phyloP scores from a whole-genome alignment of 2,329 filamentous ascomycete species.

The Rhynchosporium secalis region DNA sequence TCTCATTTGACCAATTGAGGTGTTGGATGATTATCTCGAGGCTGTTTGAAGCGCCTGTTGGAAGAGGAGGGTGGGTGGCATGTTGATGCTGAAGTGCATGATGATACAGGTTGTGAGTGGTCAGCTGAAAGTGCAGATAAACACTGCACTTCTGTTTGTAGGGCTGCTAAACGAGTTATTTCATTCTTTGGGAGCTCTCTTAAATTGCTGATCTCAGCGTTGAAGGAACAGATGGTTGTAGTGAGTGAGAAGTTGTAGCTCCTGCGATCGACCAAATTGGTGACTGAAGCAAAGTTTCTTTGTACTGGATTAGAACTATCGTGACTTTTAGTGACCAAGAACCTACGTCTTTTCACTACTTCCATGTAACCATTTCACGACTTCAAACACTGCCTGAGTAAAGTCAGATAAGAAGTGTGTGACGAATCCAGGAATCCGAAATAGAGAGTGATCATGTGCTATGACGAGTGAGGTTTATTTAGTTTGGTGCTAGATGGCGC shows the following conservation, averaged over 20 bases:
- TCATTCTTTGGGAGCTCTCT: not conserved
- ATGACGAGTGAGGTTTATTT: too few relatives aligned
- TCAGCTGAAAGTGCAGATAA: not conserved
- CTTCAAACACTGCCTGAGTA: too few relatives aligned
- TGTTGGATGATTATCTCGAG: not conserved
- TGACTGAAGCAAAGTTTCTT: too few relatives aligned
- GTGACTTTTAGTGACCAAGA: too few relatives aligned
- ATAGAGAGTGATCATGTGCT: too few relatives aligned
- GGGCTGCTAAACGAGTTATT: not conserved
- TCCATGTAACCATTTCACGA: too few relatives aligned
- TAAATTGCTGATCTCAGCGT: not conserved
- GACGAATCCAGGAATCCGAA: too few relatives aligned
- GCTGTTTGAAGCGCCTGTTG: not conserved
- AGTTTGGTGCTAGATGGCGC: too few relatives aligned
- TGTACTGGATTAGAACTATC: too few relatives aligned
- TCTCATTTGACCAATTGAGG: constrained; percentile 7
- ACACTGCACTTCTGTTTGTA: not conserved
- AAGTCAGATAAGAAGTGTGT: too few relatives aligned
- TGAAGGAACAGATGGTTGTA: not conserved
- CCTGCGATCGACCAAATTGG: too few relatives aligned
- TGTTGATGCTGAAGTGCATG: constrained; percentile 1
- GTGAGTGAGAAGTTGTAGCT: not conserved
- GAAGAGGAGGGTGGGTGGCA: constrained; percentile 1
- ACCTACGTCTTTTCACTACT: too few relatives aligned
- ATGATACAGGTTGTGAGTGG: constrained; percentile 8